phyloP scores from a whole-genome alignment of 192 early-diverging fungal species.

The Umbelopsis ramanniana region DNA sequence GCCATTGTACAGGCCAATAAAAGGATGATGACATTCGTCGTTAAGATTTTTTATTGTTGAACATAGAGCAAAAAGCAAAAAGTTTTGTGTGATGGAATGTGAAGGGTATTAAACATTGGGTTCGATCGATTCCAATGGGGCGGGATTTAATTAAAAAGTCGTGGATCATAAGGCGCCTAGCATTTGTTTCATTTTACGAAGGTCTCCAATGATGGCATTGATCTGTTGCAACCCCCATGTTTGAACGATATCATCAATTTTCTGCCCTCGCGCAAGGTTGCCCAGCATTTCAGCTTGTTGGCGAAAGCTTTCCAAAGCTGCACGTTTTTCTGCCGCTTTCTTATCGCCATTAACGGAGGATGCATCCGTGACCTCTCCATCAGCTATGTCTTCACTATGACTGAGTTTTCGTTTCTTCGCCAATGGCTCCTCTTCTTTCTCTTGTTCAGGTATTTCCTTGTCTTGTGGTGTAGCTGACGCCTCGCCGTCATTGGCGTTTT shows the following conservation, averaged over 20 bases:
- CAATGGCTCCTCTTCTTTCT: neutral
- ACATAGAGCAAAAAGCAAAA: no score
- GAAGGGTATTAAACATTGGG: neutral
- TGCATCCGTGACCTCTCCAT: neutral
- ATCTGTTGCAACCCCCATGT: constrained; percentile 18
- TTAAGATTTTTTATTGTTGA: no score
- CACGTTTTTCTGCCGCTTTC: neutral
- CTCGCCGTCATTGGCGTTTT: neutral
- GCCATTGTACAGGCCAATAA: no score
- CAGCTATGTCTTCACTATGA: neutral
- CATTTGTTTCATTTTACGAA: constrained; percentile 18
- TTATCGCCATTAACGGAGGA: neutral
- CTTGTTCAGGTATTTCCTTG: neutral
- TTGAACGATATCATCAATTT: constrained; percentile 15
- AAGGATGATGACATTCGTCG: no score
- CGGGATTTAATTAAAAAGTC: neutral
- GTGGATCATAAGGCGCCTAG: neutral
- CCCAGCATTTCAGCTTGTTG: constrained; percentile 18
- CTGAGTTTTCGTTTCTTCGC: neutral
- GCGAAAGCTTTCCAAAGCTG: constrained; percentile 3
- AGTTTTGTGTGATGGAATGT: no score
- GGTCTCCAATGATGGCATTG: constrained; percentile 16
- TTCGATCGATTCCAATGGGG: neutral
- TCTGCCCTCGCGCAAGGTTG: constrained; percentile 14
- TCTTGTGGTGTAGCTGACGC: neutral